Evolutionary conservation across 345 rosid species (phyloP).

Genomic region (Erodium maritimum): DNA sequence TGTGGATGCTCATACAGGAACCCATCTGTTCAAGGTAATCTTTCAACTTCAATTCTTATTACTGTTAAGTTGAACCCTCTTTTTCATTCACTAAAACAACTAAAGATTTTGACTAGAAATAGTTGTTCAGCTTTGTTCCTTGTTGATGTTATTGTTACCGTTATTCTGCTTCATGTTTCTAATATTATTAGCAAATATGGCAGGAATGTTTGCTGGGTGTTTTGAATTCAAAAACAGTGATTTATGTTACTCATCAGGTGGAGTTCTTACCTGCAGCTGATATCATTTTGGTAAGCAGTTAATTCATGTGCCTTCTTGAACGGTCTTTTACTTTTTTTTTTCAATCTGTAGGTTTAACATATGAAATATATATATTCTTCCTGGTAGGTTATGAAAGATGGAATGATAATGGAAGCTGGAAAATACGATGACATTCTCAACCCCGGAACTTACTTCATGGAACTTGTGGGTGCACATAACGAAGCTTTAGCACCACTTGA

Average conservation of each 20-base stretch:
- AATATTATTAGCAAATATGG: no score
- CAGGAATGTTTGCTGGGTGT: conserved; percentile 58
- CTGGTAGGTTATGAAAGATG: conserved; percentile 67
- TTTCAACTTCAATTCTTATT: no score
- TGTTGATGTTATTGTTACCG: no score
- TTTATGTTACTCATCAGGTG: conserved; percentile 79
- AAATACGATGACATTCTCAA: conserved; percentile 49
- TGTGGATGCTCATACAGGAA: conserved; percentile 81
- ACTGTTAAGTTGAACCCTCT: no score
- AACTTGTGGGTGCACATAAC: conserved; percentile 63
- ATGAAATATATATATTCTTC: not conserved
- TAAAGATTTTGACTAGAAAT: no score
- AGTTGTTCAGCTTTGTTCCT: no score
- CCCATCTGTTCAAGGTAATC: conserved; percentile 68
- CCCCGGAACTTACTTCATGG: conserved; percentile 64
- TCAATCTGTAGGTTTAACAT: not conserved
- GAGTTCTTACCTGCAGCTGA: conserved; percentile 74
- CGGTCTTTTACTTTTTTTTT: no score
- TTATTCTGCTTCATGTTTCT: no score
- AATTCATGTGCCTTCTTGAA: not conserved
- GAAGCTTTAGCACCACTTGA: conserved; percentile 46
- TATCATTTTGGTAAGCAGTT: conserved; percentile 44
- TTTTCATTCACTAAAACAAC: no score
- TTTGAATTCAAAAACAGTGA: conserved; percentile 44
- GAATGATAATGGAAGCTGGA: conserved; percentile 64